phyloP scores from a whole-genome alignment of 192 early-diverging fungal species.

The Entomortierella parvispora region DNA sequence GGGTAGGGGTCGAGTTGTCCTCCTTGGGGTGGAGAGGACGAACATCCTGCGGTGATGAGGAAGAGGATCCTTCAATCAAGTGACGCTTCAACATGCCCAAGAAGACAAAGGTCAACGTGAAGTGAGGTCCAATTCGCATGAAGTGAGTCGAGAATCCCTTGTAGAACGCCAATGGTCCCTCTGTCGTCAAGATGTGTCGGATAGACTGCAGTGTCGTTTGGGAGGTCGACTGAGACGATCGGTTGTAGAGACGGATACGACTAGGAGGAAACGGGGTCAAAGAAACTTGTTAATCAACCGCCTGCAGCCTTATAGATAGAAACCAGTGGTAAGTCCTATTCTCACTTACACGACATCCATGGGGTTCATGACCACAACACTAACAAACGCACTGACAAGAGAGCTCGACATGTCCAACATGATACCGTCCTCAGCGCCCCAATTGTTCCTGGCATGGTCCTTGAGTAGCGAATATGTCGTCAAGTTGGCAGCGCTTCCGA shows the following conservation, averaged over 20 bases:
- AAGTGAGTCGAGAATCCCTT: slow-evolving; percentile 80
- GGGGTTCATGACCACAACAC: slow-evolving; percentile 63
- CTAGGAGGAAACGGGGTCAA: slow-evolving; percentile 54
- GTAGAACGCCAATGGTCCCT: slow-evolving; percentile 75
- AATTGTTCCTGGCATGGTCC: slow-evolving; percentile 67
- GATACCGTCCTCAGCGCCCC: slow-evolving; percentile 68
- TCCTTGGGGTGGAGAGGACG: slow-evolving; percentile 28
- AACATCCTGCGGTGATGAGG: not conserved
- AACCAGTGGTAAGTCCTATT: not conserved
- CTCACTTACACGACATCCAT: slow-evolving; percentile 58
- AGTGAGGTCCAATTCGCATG: slow-evolving; percentile 82
- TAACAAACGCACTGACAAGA: slow-evolving; percentile 66
- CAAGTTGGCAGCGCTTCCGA: slow-evolving; percentile 75
- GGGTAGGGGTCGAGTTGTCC: slow-evolving; percentile 15
- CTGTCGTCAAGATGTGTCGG: slow-evolving; percentile 61
- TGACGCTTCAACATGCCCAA: slow-evolving; percentile 65
- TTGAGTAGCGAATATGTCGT: slow-evolving; percentile 75
- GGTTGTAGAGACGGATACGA: slow-evolving; percentile 80
- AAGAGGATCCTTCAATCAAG: slow-evolving; percentile 36
- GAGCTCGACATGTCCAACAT: slow-evolving; percentile 75
- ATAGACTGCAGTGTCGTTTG: slow-evolving; percentile 60
- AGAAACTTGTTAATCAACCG: too few species aligned
- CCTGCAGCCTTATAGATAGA: not conserved
- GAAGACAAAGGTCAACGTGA: slow-evolving; percentile 81
- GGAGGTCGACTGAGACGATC: slow-evolving; percentile 70